Percentiles rank a stretch among this genome's conserved stretches.
These are phyloP conservation scores for Coemansia sp. DNA, from an alignment of 192 early-diverging fungal genomes.

Conservation along the genomic window DNA sequence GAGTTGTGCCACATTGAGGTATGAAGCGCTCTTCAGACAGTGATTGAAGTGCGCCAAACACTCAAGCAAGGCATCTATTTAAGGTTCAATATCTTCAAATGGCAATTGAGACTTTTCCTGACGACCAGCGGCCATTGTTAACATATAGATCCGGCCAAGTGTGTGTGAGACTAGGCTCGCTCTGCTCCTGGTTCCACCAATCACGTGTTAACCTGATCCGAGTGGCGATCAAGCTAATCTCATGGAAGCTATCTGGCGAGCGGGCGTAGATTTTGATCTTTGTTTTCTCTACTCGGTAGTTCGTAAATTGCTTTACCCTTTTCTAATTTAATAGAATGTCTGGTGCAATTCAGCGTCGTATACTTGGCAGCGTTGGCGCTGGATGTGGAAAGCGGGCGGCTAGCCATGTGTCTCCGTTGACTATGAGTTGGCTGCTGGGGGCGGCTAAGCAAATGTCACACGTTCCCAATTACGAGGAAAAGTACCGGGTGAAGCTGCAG, in stretches of 20 bases:
- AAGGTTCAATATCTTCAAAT: background rate
- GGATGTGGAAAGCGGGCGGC: conserved; percentile 14
- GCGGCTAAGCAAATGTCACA: conserved; percentile 47
- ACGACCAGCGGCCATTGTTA: conserved; percentile 13
- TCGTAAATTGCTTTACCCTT: background rate
- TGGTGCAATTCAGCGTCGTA: background rate
- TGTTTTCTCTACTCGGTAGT: background rate
- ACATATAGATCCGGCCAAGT: conserved; percentile 5
- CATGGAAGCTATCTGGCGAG: too few species aligned
- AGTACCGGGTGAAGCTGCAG: conserved; percentile 67
- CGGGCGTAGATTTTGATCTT: too few species aligned
- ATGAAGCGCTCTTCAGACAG: conserved; percentile 15
- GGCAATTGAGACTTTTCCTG: conserved; percentile 25
- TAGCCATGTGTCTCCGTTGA: conserved; percentile 33
- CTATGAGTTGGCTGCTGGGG: conserved; percentile 13
- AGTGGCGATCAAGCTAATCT: too few species aligned
- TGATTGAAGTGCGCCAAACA: conserved; percentile 15
- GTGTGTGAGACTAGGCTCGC: background rate
- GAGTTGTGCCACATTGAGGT: conserved; percentile 27
- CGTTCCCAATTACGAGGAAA: conserved; percentile 57
- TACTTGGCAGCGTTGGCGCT: background rate
- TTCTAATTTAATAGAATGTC: background rate
- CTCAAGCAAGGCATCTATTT: background rate
- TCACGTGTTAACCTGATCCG: too few species aligned
- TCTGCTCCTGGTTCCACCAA: too few species aligned